Conservation (phyloP, 345 rosid genomes). For the Laguncularia racemosa region DNA sequence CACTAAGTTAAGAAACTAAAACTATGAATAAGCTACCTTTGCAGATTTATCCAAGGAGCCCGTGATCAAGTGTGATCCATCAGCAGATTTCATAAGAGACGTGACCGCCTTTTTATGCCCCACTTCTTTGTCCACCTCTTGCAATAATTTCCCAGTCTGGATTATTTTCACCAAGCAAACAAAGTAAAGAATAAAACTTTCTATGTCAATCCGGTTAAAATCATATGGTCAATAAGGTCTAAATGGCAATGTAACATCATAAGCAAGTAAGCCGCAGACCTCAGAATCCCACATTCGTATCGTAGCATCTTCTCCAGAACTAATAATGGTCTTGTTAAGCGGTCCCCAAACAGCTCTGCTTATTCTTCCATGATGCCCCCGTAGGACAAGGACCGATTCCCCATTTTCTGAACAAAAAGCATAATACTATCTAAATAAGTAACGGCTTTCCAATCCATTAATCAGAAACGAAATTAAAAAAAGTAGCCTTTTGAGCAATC, state of each 20-base stretch:
- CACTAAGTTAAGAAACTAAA: too few species aligned
- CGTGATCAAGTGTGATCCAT: slow-evolving; percentile 77
- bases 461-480: too few species aligned
- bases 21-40: slow-evolving; percentile 33
- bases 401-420: slow-evolving; percentile 38
- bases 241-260: too few species aligned
- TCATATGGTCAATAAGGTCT: too few species aligned
- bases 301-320: slow-evolving; percentile 82
- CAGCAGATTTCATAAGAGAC: slow-evolving; percentile 70
- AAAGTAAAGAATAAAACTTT: background rate
- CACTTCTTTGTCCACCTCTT: slow-evolving; percentile 54
- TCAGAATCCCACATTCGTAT: slow-evolving; percentile 92
- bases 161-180: background rate
- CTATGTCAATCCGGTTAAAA: too few species aligned
- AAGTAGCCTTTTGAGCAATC: too few species aligned
- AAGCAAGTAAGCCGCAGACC: slow-evolving; percentile 26
- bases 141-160: slow-evolving; percentile 84
- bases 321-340: slow-evolving; percentile 65
- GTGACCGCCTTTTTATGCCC: slow-evolving; percentile 87
- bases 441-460: too few species aligned
- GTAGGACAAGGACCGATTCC: slow-evolving; percentile 58
- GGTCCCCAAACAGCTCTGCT: slow-evolving; percentile 98
- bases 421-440: too few species aligned
- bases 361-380: slow-evolving; percentile 75
- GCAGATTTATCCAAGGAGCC: slow-evolving; percentile 97